A percentile compares a stretch with the other conserved stretches of the same genome.
Conservation (phyloP, 2,329 filamentous ascomycete species). For the Grosmannia penicillata region DNA sequence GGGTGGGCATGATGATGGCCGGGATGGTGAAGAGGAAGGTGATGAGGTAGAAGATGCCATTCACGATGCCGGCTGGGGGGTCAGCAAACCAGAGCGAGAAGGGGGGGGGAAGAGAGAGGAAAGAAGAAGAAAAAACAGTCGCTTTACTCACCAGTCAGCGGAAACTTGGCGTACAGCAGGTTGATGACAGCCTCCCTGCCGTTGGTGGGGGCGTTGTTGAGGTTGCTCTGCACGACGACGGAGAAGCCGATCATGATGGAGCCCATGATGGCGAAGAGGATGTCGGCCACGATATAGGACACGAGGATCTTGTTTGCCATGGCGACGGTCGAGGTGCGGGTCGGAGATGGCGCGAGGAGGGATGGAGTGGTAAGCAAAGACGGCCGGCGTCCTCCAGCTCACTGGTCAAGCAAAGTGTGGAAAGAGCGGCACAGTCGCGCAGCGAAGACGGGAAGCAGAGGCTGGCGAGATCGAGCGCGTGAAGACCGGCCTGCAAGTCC, state of each 20-base stretch:
- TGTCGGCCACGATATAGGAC: constrained; percentile 31
- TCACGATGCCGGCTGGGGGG: constrained; percentile 48
- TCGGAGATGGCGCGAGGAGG: too few relatives aligned
- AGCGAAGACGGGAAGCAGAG: constrained; percentile 1
- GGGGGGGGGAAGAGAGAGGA: too few relatives aligned
- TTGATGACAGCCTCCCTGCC: constrained; percentile 35
- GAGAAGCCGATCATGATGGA: constrained; percentile 40
- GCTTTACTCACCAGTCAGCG: constrained; percentile 26
- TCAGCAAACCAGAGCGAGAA: constrained; percentile 1
- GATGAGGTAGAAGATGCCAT: constrained; percentile 55
- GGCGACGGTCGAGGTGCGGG: neutral
- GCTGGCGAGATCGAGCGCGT: neutral
- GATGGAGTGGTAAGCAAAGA: neutral
- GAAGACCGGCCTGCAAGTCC: neutral
- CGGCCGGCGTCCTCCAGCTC: constrained; percentile 7
- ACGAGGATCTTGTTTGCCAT: constrained; percentile 43
- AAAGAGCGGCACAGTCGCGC: neutral
- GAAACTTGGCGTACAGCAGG: constrained; percentile 37
- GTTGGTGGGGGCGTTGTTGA: constrained; percentile 25
- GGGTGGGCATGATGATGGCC: constrained; percentile 51
- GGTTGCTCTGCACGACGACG: constrained; percentile 32
- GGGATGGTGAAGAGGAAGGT: constrained; percentile 57
- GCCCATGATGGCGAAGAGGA: constrained; percentile 37
- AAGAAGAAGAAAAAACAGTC: neutral
- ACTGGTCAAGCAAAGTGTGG: neutral